Evolutionary conservation across 228 moss, liverwort and hornwort genomes (phyloP), one percentile per base, ranked within the genome.

Genomic region (Sphagnum magellanicum): DNA sequence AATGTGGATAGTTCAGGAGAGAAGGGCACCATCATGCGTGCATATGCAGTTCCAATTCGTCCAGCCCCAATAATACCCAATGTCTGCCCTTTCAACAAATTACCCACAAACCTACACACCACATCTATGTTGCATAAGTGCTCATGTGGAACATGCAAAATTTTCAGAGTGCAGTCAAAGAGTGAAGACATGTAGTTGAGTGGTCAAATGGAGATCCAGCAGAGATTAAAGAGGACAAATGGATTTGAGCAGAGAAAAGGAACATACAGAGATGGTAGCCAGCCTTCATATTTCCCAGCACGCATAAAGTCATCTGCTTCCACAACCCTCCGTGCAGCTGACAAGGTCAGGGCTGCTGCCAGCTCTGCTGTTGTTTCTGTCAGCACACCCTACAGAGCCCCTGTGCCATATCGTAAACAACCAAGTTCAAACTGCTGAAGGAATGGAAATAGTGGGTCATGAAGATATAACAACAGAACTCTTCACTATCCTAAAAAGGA

Each of bases 331-430:
- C 98, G 92, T 49, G 98, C 93, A 61, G 98, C 94, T 60, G 98
- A 10, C 61, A 98, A 77, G 53, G 89, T 89, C 65, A 98, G 80
- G 12, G 98, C 69, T 61, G 94, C 98, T 50, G 98, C 98, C 58
- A 98, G 71, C 80, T 98, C 98, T 48, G 98, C 98, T 65, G 98
- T 98, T 12, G 98, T 98, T 77, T 98, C 98, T 66, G 98, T 98
- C 75, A 94, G 78, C 6, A 98, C 98, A 75, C 98, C 98, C 93
- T 95, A 73, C 78, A 76, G 11, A 74, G 47, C 7, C 47, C 64
- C 32, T 32, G 32, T 32, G 32, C 32, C 32, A 32, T 32, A 32
- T 32, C 32, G 3, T 32, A 32, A 32, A 32, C 32, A 32, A 32
- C 32, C 32, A 32, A 32, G 3, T 32, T 32, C 32, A 32, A 32